Evolutionary conservation across 225 moss, liverwort and hornwort species (phyloP).

Genomic region (Polytrichum formosum): DNA sequence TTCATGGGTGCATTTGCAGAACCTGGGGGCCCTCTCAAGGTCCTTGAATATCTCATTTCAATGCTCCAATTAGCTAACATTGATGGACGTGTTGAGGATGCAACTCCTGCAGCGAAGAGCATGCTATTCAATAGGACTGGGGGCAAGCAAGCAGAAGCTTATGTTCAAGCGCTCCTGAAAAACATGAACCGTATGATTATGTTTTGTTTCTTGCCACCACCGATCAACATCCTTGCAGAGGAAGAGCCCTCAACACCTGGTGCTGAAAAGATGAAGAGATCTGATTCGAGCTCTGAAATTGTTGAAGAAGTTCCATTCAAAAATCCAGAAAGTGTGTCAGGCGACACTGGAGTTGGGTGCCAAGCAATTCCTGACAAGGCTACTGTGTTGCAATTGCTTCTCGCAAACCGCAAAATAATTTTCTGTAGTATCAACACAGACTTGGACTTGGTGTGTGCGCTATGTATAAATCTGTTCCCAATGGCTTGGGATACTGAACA

Average conservation of each 20-base stretch:
- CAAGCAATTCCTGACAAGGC: constrained; percentile 37
- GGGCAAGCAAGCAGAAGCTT: constrained; percentile 73
- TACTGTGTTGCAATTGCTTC: constrained; percentile 36
- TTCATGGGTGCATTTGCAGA: constrained; percentile 83
- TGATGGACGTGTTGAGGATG: constrained; percentile 77
- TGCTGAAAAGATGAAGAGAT: constrained; percentile 13
- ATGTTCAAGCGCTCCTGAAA: constrained; percentile 70
- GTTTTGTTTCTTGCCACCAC: constrained; percentile 62
- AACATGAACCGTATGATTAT: constrained; percentile 86
- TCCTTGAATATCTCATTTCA: constrained; percentile 79
- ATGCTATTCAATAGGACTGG: constrained; percentile 71
- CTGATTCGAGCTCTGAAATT: constrained; percentile 22
- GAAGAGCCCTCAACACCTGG: constrained; percentile 13
- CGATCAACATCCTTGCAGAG: constrained; percentile 10
- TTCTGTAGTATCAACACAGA: constrained; percentile 54
- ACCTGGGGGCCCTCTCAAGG: constrained; percentile 63
- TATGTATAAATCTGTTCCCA: constrained; percentile 56
- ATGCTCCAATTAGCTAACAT: constrained; percentile 85
- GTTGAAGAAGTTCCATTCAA: constrained; percentile 11
- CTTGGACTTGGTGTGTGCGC: constrained; percentile 49
- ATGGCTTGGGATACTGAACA: constrained; percentile 63
- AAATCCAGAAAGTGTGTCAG: constrained; percentile 11
- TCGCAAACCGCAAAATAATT: constrained; percentile 43
- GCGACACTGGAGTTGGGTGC: constrained; percentile 25
- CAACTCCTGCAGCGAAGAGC: constrained; percentile 54